A percentile compares a stretch with the other conserved stretches of the same genome.
phyloP scores from a whole-genome alignment of 352 stramenopile genomes.

The Blastocystis sp. region DNA sequence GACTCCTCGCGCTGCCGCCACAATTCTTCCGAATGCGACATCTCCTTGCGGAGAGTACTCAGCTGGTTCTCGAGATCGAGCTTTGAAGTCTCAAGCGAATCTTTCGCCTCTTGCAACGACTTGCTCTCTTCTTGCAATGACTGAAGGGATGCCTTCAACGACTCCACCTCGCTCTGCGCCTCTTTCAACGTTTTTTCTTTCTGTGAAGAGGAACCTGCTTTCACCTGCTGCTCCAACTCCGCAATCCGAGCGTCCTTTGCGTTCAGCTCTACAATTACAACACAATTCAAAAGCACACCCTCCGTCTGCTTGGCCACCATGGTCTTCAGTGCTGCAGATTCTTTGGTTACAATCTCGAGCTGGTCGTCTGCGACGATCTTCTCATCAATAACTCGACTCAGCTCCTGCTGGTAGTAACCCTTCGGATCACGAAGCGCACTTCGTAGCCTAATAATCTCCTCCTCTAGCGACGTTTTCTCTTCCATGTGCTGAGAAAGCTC shows the following conservation, averaged over 20 bases:
- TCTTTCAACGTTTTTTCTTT: not conserved
- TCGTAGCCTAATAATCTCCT: not conserved
- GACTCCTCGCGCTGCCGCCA: not conserved
- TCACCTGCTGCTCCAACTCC: not conserved
- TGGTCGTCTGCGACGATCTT: not conserved
- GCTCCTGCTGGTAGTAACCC: conserved; percentile 10
- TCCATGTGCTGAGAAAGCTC: not conserved
- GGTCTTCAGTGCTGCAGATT: not conserved
- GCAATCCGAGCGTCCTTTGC: not conserved
- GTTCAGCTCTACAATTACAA: not conserved
- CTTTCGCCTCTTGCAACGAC: not conserved
- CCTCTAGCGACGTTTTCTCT: conserved; percentile 1
- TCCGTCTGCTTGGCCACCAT: not conserved
- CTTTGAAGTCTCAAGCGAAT: too few relatives aligned
- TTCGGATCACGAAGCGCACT: not conserved
- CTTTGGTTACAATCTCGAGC: not conserved
- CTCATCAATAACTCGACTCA: not conserved
- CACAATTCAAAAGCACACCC: not conserved
- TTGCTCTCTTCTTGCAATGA: not conserved
- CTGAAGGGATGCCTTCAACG: not conserved
- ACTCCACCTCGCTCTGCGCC: not conserved
- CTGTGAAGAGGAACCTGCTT: not conserved
- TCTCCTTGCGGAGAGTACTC: too few relatives aligned
- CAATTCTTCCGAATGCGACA: too few relatives aligned
- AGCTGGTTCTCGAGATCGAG: too few relatives aligned